Conservation (phyloP, 768 basidiomycete species). For the Agaricus sinodeliciosus region DNA sequence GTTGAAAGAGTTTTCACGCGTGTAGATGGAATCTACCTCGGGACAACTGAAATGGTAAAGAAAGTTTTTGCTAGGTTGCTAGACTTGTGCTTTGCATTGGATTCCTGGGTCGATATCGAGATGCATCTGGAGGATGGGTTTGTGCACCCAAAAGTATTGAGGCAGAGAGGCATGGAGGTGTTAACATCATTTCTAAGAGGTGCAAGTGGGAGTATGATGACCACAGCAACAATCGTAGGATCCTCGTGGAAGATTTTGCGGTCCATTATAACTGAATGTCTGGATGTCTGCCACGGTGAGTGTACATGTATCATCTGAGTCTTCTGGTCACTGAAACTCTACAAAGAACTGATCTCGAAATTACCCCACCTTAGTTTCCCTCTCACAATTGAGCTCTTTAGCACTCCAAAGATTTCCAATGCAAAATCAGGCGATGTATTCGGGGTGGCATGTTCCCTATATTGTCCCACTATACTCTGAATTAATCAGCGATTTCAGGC, state of each 20-base stretch:
- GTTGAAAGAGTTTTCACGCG: conserved; percentile 40
- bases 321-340: conserved; percentile 8
- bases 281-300: conserved; percentile 36
- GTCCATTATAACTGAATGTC: conserved; percentile 31
- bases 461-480: not conserved
- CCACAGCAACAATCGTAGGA: conserved; percentile 21
- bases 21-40: conserved; percentile 10
- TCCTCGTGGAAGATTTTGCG: conserved; percentile 38
- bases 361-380: conserved; percentile 29
- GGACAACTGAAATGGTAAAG: conserved; percentile 37
- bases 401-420: conserved; percentile 27
- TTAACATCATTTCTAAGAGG: conserved; percentile 39
- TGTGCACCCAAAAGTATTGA: conserved; percentile 42
- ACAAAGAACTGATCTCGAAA: conserved; percentile 27
- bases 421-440: conserved; percentile 23
- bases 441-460: conserved; percentile 22
- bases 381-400: conserved; percentile 32
- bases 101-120: conserved; percentile 51
- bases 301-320: conserved; percentile 4
- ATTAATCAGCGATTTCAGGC: conserved; percentile 9
- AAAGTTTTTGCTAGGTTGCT: conserved; percentile 46
- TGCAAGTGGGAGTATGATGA: conserved; percentile 32
- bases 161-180: conserved; percentile 36
- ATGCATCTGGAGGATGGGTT: conserved; percentile 30
- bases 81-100: conserved; percentile 47